phyloP scores from a whole-genome alignment of 202 grass and related monocot species.

The Setaria viridis region DNA sequence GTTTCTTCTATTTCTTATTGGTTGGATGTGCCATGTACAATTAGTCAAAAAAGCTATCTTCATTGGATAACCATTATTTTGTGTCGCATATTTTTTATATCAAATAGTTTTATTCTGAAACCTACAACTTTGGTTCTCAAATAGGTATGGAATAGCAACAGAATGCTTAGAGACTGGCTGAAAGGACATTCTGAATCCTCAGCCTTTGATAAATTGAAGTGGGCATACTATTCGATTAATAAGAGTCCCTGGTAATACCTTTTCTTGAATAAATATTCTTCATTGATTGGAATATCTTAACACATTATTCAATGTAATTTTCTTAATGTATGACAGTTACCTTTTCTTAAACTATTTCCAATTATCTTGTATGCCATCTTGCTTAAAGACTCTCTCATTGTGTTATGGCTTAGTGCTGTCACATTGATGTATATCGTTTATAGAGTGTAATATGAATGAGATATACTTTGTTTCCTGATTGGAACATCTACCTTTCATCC shows the following conservation, averaged over 20 bases:
- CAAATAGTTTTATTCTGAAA: not conserved
- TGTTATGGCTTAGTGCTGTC: not conserved
- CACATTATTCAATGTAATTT: not conserved
- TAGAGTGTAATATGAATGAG: not conserved
- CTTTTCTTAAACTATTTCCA: not conserved
- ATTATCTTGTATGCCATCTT: constrained; percentile 3
- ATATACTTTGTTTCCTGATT: constrained; percentile 24
- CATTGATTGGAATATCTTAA: constrained; percentile 24
- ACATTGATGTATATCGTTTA: constrained; percentile 21
- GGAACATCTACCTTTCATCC: not conserved
- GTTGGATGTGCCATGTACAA: constrained; percentile 9
- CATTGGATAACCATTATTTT: not conserved
- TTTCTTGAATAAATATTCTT: constrained; percentile 17
- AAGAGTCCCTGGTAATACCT: constrained; percentile 93
- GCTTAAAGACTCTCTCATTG: constrained; percentile 10
- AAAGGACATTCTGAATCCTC: constrained; percentile 72
- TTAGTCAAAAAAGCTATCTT: constrained; percentile 29
- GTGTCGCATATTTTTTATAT: constrained; percentile 16
- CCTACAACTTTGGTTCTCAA: constrained; percentile 36
- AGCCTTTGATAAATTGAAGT: constrained; percentile 78
- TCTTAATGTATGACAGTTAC: not conserved
- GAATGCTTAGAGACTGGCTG: constrained; percentile 77
- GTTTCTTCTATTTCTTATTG: constrained; percentile 32
- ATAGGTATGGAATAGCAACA: constrained; percentile 84
- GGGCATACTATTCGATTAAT: constrained; percentile 94